Conservation (phyloP, 2,329 filamentous ascomycete genomes). For the Aureobasidium mangrovei region DNA sequence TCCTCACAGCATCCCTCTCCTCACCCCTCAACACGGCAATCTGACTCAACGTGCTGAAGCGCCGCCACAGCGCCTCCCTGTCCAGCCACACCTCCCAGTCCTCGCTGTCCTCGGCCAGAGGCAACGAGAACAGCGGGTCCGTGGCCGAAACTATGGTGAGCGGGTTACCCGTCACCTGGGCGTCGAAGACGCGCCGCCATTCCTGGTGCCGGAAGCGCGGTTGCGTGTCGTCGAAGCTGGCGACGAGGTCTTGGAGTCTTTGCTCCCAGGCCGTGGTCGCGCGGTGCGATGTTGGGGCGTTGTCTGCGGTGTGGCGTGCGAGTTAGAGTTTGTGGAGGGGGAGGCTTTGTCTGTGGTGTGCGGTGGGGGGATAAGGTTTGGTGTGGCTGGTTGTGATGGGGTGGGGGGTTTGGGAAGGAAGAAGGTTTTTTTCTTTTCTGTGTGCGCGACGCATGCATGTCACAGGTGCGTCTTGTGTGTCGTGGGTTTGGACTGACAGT, state of each 20-base stretch:
- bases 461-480: too few species aligned
- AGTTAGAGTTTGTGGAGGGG: constrained; percentile 18
- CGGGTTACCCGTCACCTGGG: constrained; percentile 46
- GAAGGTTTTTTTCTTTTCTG: constrained; percentile 48
- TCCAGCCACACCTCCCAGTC: constrained; percentile 51
- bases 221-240: constrained; percentile 47
- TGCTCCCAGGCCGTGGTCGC: constrained; percentile 54
- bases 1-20: constrained; percentile 36
- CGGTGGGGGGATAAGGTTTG: background rate
- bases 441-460: constrained; percentile 6
- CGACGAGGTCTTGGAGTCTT: constrained; percentile 51
- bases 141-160: constrained; percentile 33
- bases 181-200: constrained; percentile 58
- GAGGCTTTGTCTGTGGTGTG: background rate
- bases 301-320: constrained; percentile 40
- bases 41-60: constrained; percentile 59
- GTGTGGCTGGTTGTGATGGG: background rate
- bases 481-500: constrained; percentile 42
- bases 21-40: constrained; percentile 50
- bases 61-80: constrained; percentile 53
- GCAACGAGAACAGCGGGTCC: constrained; percentile 52
- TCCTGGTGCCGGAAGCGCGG: constrained; percentile 56
- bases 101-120: constrained; percentile 49
- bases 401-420: constrained; percentile 19
- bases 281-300: constrained; percentile 50